Percentiles rank a stretch among this genome's conserved stretches.
Evolutionary conservation across 257 asterid species (phyloP).

Genomic region (Solanum pinnatisectum): DNA sequence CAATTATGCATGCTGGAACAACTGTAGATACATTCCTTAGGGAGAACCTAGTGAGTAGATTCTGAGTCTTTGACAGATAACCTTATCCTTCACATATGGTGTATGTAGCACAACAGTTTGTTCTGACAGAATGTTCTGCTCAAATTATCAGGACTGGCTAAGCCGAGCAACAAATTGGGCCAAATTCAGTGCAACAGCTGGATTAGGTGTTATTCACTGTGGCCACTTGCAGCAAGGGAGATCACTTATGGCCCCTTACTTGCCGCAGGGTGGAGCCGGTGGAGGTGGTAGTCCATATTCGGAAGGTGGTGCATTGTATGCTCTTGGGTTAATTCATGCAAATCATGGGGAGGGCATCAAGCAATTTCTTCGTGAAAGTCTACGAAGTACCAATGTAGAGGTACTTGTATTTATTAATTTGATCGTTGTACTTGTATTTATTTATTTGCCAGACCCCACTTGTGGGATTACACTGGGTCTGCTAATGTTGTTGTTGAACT

Average conservation of each 20-base stretch:
- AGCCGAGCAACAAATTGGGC: conserved; percentile 99
- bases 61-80: not conserved
- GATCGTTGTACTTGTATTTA: not conserved
- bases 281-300: conserved; percentile 95
- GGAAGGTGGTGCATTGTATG: conserved; percentile 97
- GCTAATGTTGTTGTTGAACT: not conserved
- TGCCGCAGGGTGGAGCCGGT: conserved; percentile 92
- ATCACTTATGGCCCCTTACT: conserved; percentile 95
- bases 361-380: conserved; percentile 84
- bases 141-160: conserved; percentile 73
- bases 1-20: conserved; percentile 99
- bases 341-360: conserved; percentile 97
- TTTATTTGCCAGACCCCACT: not conserved
- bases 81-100: not conserved
- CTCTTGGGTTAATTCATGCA: conserved; percentile 93
- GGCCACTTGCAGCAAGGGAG: conserved; percentile 97
- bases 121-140: not conserved
- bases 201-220: conserved; percentile 90
- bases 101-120: not conserved
- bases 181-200: conserved; percentile 96
- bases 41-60: conserved; percentile 64
- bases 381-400: conserved; percentile 78
- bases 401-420: conserved; percentile 15
- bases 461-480: not conserved
- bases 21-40: conserved; percentile 92